A percentile compares a stretch with the other conserved stretches of the same genome.
These are phyloP conservation scores for Trichoderma cornu-damae DNA, from an alignment of 2,329 filamentous ascomycete genomes.

Conservation along the genomic window DNA sequence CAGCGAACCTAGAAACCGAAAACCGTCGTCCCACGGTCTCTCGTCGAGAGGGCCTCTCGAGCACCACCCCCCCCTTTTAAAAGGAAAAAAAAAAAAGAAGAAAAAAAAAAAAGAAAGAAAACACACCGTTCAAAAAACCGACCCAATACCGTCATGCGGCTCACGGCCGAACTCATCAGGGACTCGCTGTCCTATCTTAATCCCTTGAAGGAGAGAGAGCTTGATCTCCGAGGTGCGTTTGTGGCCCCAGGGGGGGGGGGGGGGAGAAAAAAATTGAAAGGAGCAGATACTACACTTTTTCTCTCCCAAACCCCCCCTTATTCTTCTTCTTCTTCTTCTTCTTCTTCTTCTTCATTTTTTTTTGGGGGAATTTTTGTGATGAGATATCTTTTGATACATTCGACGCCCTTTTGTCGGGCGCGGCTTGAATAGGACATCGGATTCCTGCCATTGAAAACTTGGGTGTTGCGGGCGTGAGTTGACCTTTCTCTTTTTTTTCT, in stretches of 20 bases:
- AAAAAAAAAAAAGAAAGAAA: no score
- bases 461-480: slow-evolving; percentile 81
- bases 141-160: slow-evolving; percentile 63
- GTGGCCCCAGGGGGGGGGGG: slow-evolving; percentile 27
- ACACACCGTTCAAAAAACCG: no score
- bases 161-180: slow-evolving; percentile 92
- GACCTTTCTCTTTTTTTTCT: neutral
- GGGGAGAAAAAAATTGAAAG: slow-evolving; percentile 52
- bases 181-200: slow-evolving; percentile 97
- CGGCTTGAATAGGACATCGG: slow-evolving; percentile 76
- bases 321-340: slow-evolving; percentile 36
- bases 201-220: slow-evolving; percentile 95
- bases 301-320: no score
- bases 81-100: no score
- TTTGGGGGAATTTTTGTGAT: slow-evolving; percentile 37
- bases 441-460: slow-evolving; percentile 97
- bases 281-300: slow-evolving; percentile 85
- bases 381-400: slow-evolving; percentile 27
- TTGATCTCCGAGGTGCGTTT: slow-evolving; percentile 97
- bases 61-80: no score
- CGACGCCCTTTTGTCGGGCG: slow-evolving; percentile 34
- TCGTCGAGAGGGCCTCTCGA: neutral
- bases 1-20: neutral
- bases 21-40: neutral
- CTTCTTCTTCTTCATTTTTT: slow-evolving; percentile 12